A percentile compares a stretch with the other conserved stretches of the same genome.
phyloP scores from a whole-genome alignment of 2,329 filamentous ascomycete genomes.

The Ceratocystis papillata region DNA sequence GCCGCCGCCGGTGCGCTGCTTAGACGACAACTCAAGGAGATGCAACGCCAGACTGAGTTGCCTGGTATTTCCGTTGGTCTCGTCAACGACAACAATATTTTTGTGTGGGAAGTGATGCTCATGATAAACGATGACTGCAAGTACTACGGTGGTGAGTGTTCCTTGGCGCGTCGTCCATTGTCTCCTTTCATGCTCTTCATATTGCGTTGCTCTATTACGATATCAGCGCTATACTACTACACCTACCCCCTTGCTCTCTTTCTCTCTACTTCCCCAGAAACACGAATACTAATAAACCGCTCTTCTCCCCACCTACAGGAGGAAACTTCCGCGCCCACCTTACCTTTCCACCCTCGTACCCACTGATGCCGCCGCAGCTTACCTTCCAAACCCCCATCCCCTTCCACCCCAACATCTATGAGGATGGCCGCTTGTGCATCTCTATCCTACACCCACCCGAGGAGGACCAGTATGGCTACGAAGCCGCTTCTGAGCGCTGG shows the following conservation, averaged over 20 bases:
- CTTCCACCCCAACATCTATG: slow-evolving; percentile 93
- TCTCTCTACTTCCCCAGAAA: neutral
- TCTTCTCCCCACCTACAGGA: slow-evolving; percentile 41
- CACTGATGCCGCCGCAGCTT: slow-evolving; percentile 76
- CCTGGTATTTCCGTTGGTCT: slow-evolving; percentile 90
- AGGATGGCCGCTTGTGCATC: slow-evolving; percentile 81
- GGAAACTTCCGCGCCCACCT: slow-evolving; percentile 84
- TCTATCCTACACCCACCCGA: slow-evolving; percentile 92
- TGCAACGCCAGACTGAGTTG: slow-evolving; percentile 83
- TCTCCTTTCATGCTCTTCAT: neutral
- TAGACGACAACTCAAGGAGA: slow-evolving; percentile 79
- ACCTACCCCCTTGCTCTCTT: neutral
- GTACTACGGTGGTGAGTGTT: slow-evolving; percentile 69
- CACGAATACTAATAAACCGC: slow-evolving; percentile 3
- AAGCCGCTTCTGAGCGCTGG: slow-evolving; percentile 83
- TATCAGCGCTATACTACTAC: neutral
- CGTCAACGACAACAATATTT: slow-evolving; percentile 73
- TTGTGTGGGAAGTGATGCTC: slow-evolving; percentile 97
- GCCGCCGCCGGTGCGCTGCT: slow-evolving; percentile 62
- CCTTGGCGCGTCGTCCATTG: neutral
- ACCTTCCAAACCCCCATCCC: slow-evolving; percentile 72
- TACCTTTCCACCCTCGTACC: slow-evolving; percentile 75
- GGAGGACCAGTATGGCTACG: slow-evolving; percentile 90
- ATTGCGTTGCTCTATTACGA: neutral
- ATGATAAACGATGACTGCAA: slow-evolving; percentile 95